phyloP scores from a whole-genome alignment of 805 yeast species.

The Priceomyces melissophilus region DNA sequence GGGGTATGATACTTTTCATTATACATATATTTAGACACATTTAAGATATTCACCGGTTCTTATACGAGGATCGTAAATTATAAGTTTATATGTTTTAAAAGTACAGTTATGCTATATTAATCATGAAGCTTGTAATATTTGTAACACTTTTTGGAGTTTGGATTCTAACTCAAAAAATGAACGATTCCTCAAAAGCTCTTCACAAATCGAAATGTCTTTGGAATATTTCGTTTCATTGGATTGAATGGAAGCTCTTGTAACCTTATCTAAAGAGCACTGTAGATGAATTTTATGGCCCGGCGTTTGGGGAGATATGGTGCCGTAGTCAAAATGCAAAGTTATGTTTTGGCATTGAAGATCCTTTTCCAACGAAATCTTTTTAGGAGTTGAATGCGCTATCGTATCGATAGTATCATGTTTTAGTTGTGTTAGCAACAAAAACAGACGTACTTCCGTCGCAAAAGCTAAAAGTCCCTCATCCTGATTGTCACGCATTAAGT shows the following conservation, averaged over 20 bases:
- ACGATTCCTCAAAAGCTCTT: slow-evolving; percentile 12
- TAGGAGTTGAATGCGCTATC: slow-evolving; percentile 9
- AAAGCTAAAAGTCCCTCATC: slow-evolving; percentile 17
- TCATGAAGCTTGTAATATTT: not conserved
- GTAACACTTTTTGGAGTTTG: slow-evolving; percentile 13
- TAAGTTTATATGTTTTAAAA: not conserved
- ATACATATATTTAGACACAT: not conserved
- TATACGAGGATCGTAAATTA: not conserved
- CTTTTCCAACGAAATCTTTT: slow-evolving; percentile 13
- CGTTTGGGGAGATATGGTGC: not conserved
- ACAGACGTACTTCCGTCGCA: slow-evolving; percentile 18
- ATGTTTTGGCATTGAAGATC: slow-evolving; percentile 27
- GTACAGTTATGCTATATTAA: not conserved
- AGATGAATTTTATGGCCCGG: slow-evolving; percentile 15
- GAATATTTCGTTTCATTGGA: slow-evolving; percentile 1
- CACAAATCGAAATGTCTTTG: slow-evolving; percentile 8
- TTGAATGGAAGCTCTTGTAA: slow-evolving; percentile 13
- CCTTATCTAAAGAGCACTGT: slow-evolving; percentile 15
- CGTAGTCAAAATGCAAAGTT: slow-evolving; percentile 5
- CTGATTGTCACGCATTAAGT: slow-evolving; percentile 12
- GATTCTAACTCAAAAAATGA: slow-evolving; percentile 13
- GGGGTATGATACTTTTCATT: not conserved
- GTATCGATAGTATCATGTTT: slow-evolving; percentile 28
- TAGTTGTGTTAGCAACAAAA: slow-evolving; percentile 24
- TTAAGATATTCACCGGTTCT: not conserved